Conservation (phyloP, 1,284 basidiomycete genomes). For the Puccinia coronata region DNA sequence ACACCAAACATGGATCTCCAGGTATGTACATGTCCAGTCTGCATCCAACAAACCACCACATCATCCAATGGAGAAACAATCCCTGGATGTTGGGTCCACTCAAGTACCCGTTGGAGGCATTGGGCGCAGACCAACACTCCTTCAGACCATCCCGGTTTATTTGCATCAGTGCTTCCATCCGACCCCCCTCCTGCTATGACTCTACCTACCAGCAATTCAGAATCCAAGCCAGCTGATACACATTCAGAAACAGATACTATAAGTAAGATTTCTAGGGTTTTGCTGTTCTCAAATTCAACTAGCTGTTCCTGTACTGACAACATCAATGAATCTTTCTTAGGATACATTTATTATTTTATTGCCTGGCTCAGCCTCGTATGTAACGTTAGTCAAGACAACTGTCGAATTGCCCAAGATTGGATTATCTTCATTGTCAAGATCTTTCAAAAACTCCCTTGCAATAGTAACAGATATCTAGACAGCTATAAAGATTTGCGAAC, state of each 20-base stretch:
- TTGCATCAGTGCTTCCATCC: background rate
- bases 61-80: background rate
- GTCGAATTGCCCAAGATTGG: background rate
- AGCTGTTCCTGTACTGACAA: background rate
- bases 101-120: background rate
- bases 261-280: too few species aligned
- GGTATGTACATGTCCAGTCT: too few species aligned
- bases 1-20: too few species aligned
- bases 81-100: background rate
- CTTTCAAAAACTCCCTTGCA: background rate
- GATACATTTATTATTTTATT: background rate
- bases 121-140: background rate
- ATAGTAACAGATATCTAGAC: background rate
- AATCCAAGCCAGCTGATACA: background rate
- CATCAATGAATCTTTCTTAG: background rate
- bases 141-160: background rate
- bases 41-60: too few species aligned
- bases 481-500: conserved; percentile 15
- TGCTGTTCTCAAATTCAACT: background rate
- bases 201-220: background rate
- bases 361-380: background rate
- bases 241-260: background rate
- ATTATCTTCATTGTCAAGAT: conserved; percentile 10
- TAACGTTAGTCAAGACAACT: conserved; percentile 3
- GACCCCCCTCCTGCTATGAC: background rate